Evolutionary conservation across 2,329 filamentous ascomycete species (phyloP).

Genomic region (Phoma herbarum): DNA sequence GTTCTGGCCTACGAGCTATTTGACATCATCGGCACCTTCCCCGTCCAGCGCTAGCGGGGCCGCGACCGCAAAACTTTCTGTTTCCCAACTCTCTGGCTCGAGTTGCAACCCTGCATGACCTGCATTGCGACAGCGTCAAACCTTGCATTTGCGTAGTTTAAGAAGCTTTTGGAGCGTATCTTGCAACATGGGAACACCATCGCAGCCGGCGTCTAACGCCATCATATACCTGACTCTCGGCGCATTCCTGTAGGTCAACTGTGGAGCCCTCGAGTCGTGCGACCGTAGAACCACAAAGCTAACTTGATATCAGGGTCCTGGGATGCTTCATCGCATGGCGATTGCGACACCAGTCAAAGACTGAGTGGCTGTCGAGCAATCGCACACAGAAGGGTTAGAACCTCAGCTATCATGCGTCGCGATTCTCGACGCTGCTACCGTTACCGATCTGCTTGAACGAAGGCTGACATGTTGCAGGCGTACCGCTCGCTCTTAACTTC

Average conservation of each 20-base stretch:
- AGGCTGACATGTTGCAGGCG: slow-evolving; percentile 61
- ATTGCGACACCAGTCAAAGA: slow-evolving; percentile 69
- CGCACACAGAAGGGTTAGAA: slow-evolving; percentile 79
- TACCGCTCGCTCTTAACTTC: slow-evolving; percentile 86
- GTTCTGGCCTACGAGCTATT: slow-evolving; percentile 7
- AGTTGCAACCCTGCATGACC: slow-evolving; percentile 33
- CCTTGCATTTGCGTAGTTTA: slow-evolving; percentile 18
- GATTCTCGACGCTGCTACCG: slow-evolving; percentile 10
- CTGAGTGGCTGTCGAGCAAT: slow-evolving; percentile 77
- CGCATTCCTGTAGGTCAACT: slow-evolving; percentile 71
- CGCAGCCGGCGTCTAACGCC: slow-evolving; percentile 79
- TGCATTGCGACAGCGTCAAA: slow-evolving; percentile 19
- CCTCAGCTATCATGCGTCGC: slow-evolving; percentile 20
- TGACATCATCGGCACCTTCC: slow-evolving; percentile 33
- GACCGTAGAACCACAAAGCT: slow-evolving; percentile 21
- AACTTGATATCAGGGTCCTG: slow-evolving; percentile 61
- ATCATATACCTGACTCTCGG: slow-evolving; percentile 83
- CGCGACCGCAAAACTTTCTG: slow-evolving; percentile 34
- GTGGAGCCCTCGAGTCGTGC: slow-evolving; percentile 7
- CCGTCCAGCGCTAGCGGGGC: slow-evolving; percentile 33
- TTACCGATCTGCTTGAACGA: slow-evolving; percentile 7
- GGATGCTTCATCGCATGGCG: slow-evolving; percentile 68
- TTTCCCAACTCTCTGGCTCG: slow-evolving; percentile 11
- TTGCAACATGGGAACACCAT: slow-evolving; percentile 74
- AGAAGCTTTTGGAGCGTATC: slow-evolving; percentile 7